A percentile compares a stretch with the other conserved stretches of the same genome.
phyloP scores from a whole-genome alignment of 2,329 filamentous ascomycete genomes.

The Aspergillus cejpii region DNA sequence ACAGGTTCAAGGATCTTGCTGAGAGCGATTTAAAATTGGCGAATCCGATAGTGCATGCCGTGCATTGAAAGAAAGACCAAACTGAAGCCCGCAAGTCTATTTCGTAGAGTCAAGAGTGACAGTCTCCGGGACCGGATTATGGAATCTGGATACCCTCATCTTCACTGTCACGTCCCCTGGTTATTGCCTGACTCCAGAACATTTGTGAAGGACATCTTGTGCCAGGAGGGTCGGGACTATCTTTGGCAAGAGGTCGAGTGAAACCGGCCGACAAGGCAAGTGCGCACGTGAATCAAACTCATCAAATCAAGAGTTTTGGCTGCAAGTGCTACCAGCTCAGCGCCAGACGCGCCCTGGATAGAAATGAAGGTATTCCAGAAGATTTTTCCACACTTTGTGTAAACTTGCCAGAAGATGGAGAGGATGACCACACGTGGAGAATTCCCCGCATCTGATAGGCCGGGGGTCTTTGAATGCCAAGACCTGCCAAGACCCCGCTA shows the following conservation, averaged over 20 bases:
- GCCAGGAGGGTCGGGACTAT: not conserved
- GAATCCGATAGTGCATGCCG: too few species aligned
- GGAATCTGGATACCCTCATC: too few species aligned
- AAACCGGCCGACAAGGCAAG: not conserved
- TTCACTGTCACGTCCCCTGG: too few species aligned
- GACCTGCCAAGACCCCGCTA: not conserved
- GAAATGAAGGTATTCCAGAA: not conserved
- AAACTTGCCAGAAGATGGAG: not conserved
- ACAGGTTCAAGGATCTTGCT: too few species aligned
- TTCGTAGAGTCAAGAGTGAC: too few species aligned
- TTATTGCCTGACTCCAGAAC: not conserved
- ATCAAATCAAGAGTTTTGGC: not conserved
- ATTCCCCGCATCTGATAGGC: not conserved
- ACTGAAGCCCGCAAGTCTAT: too few species aligned
- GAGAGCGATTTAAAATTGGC: too few species aligned
- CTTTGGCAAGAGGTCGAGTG: not conserved
- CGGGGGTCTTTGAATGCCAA: not conserved
- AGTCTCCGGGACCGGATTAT: too few species aligned
- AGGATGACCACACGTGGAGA: not conserved
- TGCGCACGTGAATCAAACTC: not conserved
- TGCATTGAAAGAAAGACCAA: too few species aligned
- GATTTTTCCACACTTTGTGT: not conserved
- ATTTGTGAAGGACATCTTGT: not conserved
- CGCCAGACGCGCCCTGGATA: not conserved
- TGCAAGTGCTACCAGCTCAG: not conserved